phyloP scores from a whole-genome alignment of 208 protist species.

The Acanthamoeba lenticulata region DNA sequence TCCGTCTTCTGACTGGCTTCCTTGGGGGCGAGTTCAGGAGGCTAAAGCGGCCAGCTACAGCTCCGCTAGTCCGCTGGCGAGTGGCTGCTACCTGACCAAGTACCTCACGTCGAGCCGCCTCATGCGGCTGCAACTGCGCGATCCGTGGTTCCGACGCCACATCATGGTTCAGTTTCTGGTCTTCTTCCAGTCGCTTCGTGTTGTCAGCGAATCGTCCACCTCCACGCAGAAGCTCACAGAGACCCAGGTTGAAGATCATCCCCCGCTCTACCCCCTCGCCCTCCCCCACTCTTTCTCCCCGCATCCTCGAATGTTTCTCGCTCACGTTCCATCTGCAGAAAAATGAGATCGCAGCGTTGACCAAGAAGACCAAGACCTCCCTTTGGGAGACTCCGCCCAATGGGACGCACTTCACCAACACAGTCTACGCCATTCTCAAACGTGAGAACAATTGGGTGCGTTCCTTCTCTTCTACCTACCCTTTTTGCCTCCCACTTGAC shows the following conservation, averaged over 20 bases:
- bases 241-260: too few species aligned
- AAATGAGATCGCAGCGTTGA: conserved; percentile 28
- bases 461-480: neutral
- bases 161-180: conserved; percentile 57
- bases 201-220: neutral
- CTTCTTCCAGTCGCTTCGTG: conserved; percentile 52
- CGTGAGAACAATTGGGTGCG: conserved; percentile 62
- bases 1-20: too few species aligned
- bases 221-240: neutral
- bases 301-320: neutral
- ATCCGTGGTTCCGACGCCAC: conserved; percentile 55
- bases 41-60: neutral
- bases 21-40: too few species aligned
- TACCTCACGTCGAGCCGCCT: conserved; percentile 54
- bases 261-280: neutral
- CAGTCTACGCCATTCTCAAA: conserved; percentile 53
- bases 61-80: neutral
- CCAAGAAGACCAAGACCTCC: conserved; percentile 42
- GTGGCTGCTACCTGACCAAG: conserved; percentile 19
- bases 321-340: neutral
- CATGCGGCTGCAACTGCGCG: conserved; percentile 31
- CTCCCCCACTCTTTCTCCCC: neutral
- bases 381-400: conserved; percentile 44
- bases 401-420: conserved; percentile 30
- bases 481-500: neutral